Conservation (phyloP, 805 yeast species). For the Candida stauntonica region DNA sequence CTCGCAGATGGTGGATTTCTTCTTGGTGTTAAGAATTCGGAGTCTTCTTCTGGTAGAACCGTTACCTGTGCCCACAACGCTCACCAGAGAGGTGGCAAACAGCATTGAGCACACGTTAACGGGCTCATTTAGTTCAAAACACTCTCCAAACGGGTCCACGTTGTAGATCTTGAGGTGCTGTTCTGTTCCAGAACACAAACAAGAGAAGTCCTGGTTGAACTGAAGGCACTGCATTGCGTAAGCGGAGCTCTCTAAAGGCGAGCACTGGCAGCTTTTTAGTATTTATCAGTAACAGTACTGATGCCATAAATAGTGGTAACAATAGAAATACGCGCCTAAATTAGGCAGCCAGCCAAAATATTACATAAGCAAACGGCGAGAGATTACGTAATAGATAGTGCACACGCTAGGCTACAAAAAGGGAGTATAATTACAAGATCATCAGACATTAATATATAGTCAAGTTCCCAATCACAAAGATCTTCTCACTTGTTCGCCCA, state of each 20-base stretch:
- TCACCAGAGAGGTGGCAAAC: conserved; percentile 81
- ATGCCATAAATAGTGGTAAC: too few relatives aligned
- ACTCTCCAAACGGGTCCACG: conserved; percentile 82
- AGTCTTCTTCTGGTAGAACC: conserved; percentile 55
- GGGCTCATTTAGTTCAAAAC: conserved; percentile 46
- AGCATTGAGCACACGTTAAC: conserved; percentile 79
- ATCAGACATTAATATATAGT: too few relatives aligned
- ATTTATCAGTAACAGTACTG: too few relatives aligned
- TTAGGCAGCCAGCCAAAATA: too few relatives aligned
- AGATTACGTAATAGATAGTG: too few relatives aligned
- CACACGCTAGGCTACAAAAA: too few relatives aligned
- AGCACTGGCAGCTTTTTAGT: too few relatives aligned
- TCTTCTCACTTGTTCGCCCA: conserved; percentile 24
- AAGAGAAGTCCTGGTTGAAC: conserved; percentile 74
- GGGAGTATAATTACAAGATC: too few relatives aligned
- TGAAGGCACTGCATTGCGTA: conserved; percentile 1
- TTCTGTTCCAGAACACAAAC: conserved; percentile 71
- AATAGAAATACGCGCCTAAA: too few relatives aligned
- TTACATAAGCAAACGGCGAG: too few relatives aligned
- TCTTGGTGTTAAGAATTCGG: conserved; percentile 65
- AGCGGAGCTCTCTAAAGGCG: too few relatives aligned
- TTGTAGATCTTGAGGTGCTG: conserved; percentile 70
- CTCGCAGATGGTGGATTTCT: conserved; percentile 76
- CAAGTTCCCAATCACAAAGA: too few relatives aligned
- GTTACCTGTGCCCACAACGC: conserved; percentile 75